phyloP scores from a whole-genome alignment of 257 asterid genomes.

The Rehmannia glutinosa region DNA sequence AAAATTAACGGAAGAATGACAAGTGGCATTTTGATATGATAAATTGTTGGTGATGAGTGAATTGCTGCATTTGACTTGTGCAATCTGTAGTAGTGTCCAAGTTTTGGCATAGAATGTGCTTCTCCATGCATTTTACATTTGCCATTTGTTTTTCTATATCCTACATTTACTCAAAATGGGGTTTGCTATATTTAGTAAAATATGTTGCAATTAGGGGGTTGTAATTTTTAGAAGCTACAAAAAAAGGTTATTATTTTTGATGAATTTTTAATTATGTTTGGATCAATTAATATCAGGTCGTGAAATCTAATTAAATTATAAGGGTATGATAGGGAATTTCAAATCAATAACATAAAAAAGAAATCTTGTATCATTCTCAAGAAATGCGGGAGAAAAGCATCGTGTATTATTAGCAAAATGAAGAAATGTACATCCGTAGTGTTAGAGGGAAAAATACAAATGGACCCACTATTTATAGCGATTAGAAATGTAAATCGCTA shows the following conservation, averaged over 20 bases:
- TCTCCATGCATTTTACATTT: conserved; percentile 10
- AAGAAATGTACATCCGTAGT: no score
- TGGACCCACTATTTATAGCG: no score
- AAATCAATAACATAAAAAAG: no score
- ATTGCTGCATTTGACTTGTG: conserved; percentile 27
- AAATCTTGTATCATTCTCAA: no score
- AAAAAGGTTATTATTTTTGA: neutral
- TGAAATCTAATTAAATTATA: neutral
- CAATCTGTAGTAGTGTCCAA: neutral
- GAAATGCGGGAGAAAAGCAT: no score
- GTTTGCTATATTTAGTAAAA: no score
- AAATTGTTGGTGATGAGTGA: conserved; percentile 29
- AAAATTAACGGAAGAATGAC: neutral
- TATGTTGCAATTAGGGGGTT: no score
- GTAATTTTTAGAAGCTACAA: no score
- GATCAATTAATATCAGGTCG: neutral
- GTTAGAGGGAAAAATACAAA: no score
- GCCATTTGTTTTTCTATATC: neutral
- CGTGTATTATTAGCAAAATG: no score
- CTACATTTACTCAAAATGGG: neutral
- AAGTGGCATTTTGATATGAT: neutral
- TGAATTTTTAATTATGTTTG: neutral
- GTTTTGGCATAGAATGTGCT: conserved; percentile 7
- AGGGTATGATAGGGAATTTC: no score
- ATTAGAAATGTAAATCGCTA: no score